phyloP scores from a whole-genome alignment of 192 early-diverging fungal genomes.

The Blastocladiella britannica region DNA sequence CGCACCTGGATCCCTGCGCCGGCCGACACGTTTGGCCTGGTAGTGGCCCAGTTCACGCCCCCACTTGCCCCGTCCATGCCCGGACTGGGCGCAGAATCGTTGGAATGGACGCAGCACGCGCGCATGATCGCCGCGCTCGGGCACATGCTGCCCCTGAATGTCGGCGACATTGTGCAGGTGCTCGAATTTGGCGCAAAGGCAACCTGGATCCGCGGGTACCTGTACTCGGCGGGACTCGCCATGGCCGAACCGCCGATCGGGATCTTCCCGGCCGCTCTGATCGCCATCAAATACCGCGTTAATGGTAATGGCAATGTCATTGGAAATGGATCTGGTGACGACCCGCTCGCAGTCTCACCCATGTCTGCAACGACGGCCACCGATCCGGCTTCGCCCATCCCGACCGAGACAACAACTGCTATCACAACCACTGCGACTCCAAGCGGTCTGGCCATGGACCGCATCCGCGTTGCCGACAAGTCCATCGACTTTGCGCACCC shows the following conservation, averaged over 20 bases:
- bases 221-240: neutral
- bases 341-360: too few species aligned
- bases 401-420: too few species aligned
- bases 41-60: neutral
- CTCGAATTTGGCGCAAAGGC: neutral
- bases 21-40: neutral
- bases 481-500: neutral
- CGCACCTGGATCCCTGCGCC: neutral
- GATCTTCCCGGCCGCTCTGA: neutral
- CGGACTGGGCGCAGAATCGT: too few species aligned
- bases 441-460: too few species aligned
- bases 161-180: neutral
- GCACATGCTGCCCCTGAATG: neutral
- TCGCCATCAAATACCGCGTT: too few species aligned
- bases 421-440: too few species aligned
- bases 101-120: too few species aligned
- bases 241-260: neutral
- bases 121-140: neutral
- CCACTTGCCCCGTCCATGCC: neutral
- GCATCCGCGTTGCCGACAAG: neutral
- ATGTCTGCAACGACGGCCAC: neutral
- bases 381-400: neutral
- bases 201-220: neutral
- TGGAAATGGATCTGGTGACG: too few species aligned
- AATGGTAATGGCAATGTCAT: too few species aligned